These are phyloP conservation scores for Arabidopsis suecica DNA, from an alignment of 345 rosid species.

Conservation along the genomic window DNA sequence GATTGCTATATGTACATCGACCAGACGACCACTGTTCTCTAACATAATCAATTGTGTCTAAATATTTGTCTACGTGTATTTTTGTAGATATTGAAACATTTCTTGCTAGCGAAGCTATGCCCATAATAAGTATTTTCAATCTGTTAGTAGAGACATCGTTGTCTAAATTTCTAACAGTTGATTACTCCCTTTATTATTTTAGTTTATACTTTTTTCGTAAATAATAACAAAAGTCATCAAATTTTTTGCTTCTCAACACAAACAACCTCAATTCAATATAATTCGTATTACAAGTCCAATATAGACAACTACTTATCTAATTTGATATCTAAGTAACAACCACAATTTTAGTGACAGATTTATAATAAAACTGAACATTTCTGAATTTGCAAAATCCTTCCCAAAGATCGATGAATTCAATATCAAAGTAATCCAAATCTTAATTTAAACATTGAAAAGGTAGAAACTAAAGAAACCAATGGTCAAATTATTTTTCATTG, in stretches of 20 bases:
- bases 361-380: background rate
- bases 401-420: background rate
- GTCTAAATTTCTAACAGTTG: conserved; percentile 24
- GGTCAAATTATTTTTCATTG: background rate
- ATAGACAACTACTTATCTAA: conserved; percentile 15
- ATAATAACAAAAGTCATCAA: conserved; percentile 30
- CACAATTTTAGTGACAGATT: conserved; percentile 26
- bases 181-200: conserved; percentile 16
- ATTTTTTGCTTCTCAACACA: conserved; percentile 38
- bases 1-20: background rate
- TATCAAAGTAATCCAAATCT: background rate
- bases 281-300: conserved; percentile 12
- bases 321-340: conserved; percentile 36
- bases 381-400: background rate
- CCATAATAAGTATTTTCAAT: conserved; percentile 31
- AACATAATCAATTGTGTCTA: background rate
- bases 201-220: background rate
- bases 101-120: conserved; percentile 20
- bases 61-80: conserved; percentile 20
- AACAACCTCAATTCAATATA: conserved; percentile 25
- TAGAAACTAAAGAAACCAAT: background rate
- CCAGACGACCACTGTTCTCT: conserved; percentile 12
- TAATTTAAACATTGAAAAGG: background rate
- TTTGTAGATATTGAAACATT: conserved; percentile 8
- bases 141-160: conserved; percentile 44